phyloP scores from a whole-genome alignment of 176 grass and related monocot genomes.

The Paspalum vaginatum region DNA sequence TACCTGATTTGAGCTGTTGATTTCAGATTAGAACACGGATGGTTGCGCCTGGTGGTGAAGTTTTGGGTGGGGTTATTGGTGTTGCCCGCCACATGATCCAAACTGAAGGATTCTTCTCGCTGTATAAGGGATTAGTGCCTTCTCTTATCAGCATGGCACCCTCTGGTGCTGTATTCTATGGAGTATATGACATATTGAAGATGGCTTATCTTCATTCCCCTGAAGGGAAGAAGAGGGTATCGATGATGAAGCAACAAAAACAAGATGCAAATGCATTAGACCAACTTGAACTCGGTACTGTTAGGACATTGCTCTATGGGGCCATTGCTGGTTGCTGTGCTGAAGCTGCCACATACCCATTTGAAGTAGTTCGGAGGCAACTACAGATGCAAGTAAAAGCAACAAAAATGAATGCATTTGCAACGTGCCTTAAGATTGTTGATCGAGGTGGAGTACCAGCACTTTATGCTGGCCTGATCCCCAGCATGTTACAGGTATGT shows the following conservation, averaged over 20 bases:
- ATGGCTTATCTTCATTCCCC: slow-evolving; percentile 77
- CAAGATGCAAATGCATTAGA: slow-evolving; percentile 81
- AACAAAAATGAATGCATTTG: slow-evolving; percentile 85
- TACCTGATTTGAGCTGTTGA: slow-evolving; percentile 32
- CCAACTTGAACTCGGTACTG: slow-evolving; percentile 80
- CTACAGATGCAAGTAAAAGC: slow-evolving; percentile 93
- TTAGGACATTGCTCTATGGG: slow-evolving; percentile 90
- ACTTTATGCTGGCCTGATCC: slow-evolving; percentile 93
- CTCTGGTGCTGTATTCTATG: slow-evolving; percentile 97
- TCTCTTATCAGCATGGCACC: slow-evolving; percentile 99
- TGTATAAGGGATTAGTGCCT: slow-evolving; percentile 92
- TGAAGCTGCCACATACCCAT: slow-evolving; percentile 90
- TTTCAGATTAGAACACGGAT: slow-evolving; percentile 96
- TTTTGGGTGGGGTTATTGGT: slow-evolving; percentile 88
- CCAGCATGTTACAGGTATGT: slow-evolving; percentile 94
- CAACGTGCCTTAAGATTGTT: slow-evolving; percentile 84
- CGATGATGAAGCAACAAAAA: slow-evolving; percentile 66
- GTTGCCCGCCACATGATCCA: slow-evolving; percentile 84
- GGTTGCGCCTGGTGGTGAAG: slow-evolving; percentile 95
- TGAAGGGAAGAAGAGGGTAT: slow-evolving; percentile 66
- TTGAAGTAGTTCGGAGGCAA: slow-evolving; percentile 93
- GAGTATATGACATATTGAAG: slow-evolving; percentile 98
- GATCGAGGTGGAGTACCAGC: slow-evolving; percentile 93
- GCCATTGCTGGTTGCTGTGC: slow-evolving; percentile 91
- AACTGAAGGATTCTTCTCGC: slow-evolving; percentile 92